These are phyloP conservation scores for Eragrostis tef DNA, from an alignment of 202 grass and related monocot genomes.

Conservation along the genomic window DNA sequence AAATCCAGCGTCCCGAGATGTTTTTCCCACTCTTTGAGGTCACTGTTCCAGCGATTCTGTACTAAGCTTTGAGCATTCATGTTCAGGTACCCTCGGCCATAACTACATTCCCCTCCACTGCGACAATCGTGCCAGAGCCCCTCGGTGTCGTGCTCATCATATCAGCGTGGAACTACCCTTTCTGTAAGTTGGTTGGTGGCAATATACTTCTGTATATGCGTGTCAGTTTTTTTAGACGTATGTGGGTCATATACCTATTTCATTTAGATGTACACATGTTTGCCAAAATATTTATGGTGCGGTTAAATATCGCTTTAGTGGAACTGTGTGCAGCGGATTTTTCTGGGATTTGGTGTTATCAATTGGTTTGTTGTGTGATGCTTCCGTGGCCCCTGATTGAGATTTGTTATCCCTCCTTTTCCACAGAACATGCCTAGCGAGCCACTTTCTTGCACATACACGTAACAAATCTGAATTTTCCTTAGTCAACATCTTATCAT, in stretches of 20 bases:
- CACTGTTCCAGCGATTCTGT: too few relatives aligned
- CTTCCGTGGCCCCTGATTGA: neutral
- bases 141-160: constrained; percentile 84
- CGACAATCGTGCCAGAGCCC: constrained; percentile 75
- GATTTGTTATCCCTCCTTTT: constrained; percentile 27
- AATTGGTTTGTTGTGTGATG: neutral
- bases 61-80: neutral
- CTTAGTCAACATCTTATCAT: constrained; percentile 25
- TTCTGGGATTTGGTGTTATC: neutral
- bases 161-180: constrained; percentile 95
- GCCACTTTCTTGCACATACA: neutral
- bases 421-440: neutral
- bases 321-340: neutral
- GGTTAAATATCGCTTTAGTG: neutral
- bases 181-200: constrained; percentile 57
- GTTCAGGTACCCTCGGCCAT: constrained; percentile 65
- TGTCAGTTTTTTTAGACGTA: too few relatives aligned
- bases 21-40: neutral
- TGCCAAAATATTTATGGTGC: neutral
- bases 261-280: neutral
- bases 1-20: neutral
- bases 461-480: neutral
- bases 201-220: neutral
- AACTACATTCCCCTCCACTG: constrained; percentile 78
- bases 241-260: too few relatives aligned